Evolutionary conservation across 2,329 filamentous ascomycete genomes (phyloP), one percentile per base, ranked within the genome.

Genomic region (Penicillium palitans): DNA sequence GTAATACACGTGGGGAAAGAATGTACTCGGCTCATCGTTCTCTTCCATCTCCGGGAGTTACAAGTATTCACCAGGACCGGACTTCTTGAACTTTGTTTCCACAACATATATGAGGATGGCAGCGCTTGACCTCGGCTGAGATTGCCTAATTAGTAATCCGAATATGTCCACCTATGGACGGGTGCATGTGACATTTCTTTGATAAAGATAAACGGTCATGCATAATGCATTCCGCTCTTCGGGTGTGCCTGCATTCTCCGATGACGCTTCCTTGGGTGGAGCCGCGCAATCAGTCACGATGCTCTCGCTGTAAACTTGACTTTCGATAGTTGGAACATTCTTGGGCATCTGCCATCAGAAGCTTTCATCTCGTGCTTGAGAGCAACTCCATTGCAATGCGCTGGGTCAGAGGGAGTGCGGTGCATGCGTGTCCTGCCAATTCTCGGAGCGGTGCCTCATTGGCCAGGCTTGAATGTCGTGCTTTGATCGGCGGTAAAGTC

Each of bases 201-300:
- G 41, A 55, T 44, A 7, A 7, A 13, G 9, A 40, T 42, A n/a
- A 35, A 47, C n/a, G 24, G 24, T 29, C 17, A 51, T 54, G 49
- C 52, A 54, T 55, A 35, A 31, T 17, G 35, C 60, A 61, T 62
- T 62, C 54, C 53, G 15, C 42, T 21, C 33, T 25, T 47, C 41
- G 33, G 29, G 24, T 35, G 21, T 24, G 5, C 35, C 41, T 57
- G 46, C 62, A 66, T 66, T 65, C 62, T 48, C 47, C 44, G 24
- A 57, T 63, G 56, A 55, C 54, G 62, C 48, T 60, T 25, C 31
- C 31, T 47, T 49, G 6, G 19, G 24, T n/a, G 24, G 51, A 54
- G 58, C 61, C 55, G 55, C 60, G 58, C 58, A 66, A 63, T 35
- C 61, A 33, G 35, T n/a, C n/a, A 17, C 6, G n/a, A 8, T 31